phyloP scores from a whole-genome alignment of 208 protist species.

The Entamoeba histolytica region DNA sequence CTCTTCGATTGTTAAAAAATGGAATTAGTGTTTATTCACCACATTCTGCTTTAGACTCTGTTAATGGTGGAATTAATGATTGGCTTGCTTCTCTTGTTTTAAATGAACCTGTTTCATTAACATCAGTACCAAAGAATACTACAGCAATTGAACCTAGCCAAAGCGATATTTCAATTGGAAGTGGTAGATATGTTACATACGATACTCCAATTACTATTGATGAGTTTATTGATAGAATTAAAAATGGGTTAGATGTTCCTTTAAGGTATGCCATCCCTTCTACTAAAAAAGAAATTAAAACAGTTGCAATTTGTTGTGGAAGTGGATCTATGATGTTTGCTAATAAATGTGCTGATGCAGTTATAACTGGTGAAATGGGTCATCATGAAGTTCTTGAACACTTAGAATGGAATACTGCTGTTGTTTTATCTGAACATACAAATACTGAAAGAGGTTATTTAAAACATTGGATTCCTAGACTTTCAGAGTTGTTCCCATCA shows the following conservation, averaged over 20 bases:
- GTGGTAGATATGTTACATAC: neutral
- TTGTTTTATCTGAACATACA: neutral
- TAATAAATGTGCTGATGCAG: neutral
- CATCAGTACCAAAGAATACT: neutral
- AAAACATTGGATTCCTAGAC: neutral
- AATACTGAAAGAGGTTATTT: neutral
- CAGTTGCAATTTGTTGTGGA: neutral
- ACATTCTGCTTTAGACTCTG: neutral
- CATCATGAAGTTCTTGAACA: neutral
- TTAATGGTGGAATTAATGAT: neutral
- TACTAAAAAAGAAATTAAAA: neutral
- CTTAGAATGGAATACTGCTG: neutral
- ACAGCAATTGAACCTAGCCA: neutral
- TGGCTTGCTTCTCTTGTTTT: neutral
- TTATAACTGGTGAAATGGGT: neutral
- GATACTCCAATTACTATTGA: neutral
- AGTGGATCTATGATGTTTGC: neutral
- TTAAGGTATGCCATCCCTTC: neutral
- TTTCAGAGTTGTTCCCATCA: neutral
- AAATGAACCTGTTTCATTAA: neutral
- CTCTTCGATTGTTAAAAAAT: neutral
- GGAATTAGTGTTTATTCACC: neutral
- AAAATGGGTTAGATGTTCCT: neutral
- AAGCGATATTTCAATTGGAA: neutral
- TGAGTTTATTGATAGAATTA: neutral